Base-by-base conservation (phyloP, 2,329 filamentous ascomycete species). In the Neospermospora avenae region DNA sequence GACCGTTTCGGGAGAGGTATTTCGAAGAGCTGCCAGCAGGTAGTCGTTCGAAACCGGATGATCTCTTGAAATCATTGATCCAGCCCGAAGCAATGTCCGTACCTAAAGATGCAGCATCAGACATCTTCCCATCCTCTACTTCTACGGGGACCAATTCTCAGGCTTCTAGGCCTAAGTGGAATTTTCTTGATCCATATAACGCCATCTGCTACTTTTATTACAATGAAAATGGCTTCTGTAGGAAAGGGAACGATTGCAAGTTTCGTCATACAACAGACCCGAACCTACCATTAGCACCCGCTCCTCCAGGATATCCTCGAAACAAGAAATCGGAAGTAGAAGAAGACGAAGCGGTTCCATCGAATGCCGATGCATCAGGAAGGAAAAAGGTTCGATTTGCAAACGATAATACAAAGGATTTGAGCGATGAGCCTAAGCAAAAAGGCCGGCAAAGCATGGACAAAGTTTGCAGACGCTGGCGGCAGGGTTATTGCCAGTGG, bases 381-480 rank as follows among this genome's bases (percentile, higher is more conserved):
- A 35, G 24, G 53, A 66, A 63, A 24, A 58, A 54, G 11, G 64
- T 66, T 22, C 58, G 52, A 37, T 66, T 64, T 41, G 54, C 44
- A 11, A 42, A n/a, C 20, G 31, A 46, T 18, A 58, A 60, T 3
- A 22, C 57, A 31, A 10, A 5, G 28, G 11, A 31, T 31, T 10
- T 31, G 6, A 31, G 16, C 6, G 34, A 10, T 16, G n/a, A 11
- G 25, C 35, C 14, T 24, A 44, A 31, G 22, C 45, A 14, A 41
- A 51, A 5, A 20, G 31, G 48, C 20, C 10, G 3, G 13, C 4
- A 11, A 35, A 31, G 14, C 11, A 22, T 35, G 35, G 18, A 37
- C 11, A 54, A 14, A 25, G 35, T 42, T 4, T 54, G 51, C 16
- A 41, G 18, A 20, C 31, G 6, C 22, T 55, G 16, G 18, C n/a